Conservation (phyloP, 192 early-diverging fungal genomes). For the Coemansia sp. region DNA sequence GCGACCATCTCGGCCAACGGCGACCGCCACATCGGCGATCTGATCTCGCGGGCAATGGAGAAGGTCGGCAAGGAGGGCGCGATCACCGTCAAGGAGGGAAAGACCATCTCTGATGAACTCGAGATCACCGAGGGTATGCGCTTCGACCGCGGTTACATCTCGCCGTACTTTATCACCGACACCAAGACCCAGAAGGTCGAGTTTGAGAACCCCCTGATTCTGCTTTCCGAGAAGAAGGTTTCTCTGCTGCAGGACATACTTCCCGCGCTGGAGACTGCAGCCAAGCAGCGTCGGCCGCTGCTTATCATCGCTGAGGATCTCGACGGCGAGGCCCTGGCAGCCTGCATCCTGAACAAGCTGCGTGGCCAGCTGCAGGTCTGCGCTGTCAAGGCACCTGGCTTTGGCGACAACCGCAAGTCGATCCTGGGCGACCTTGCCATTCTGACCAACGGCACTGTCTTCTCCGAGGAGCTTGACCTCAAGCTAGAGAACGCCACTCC, state of each 20-base stretch:
- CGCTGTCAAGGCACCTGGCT: conserved; percentile 99
- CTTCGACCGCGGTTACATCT: conserved; percentile 99
- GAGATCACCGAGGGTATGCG: conserved; percentile 99
- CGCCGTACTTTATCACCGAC: conserved; percentile 99
- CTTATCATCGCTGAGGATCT: conserved; percentile 98
- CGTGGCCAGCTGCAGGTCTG: conserved; percentile 96
- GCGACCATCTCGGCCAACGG: conserved; percentile 99
- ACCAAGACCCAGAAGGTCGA: conserved; percentile 98
- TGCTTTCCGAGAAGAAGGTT: conserved; percentile 99
- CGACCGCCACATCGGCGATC: conserved; percentile 91
- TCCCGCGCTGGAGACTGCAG: conserved; percentile 93
- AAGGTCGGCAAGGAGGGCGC: conserved; percentile 99
- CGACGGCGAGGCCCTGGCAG: conserved; percentile 98
- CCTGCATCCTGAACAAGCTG: conserved; percentile 99
- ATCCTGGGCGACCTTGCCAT: conserved; percentile 97
- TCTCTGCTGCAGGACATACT: conserved; percentile 93
- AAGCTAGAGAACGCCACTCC: conserved; percentile 94
- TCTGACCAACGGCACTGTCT: conserved; percentile 95
- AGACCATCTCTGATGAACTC: conserved; percentile 98
- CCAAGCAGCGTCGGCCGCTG: conserved; percentile 92
- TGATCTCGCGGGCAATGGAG: conserved; percentile 99
- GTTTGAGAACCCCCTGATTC: conserved; percentile 98
- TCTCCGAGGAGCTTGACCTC: conserved; percentile 94
- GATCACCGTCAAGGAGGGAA: conserved; percentile 99
- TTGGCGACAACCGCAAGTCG: conserved; percentile 99